Evolutionary conservation across 306 rosid genomes (phyloP).

Genomic region (Vigna radiata): DNA sequence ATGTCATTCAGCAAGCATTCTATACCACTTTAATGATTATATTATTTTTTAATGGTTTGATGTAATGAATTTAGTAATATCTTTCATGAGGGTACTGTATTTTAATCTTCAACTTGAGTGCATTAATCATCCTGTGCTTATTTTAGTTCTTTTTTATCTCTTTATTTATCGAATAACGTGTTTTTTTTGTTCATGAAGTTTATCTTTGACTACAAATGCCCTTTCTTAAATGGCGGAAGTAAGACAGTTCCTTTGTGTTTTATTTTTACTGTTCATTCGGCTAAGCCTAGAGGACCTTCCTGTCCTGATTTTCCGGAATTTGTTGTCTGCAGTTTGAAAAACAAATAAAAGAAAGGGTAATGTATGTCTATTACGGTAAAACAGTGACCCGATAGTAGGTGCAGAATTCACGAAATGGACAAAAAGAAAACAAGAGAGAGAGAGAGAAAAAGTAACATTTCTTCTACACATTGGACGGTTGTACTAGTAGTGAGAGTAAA

Average conservation of each 20-base stretch:
- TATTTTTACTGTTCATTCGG: background rate
- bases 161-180: background rate
- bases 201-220: background rate
- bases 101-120: background rate
- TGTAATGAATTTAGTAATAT: background rate
- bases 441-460: background rate
- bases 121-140: background rate
- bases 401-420: slow-evolving; percentile 15
- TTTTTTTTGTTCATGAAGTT: background rate
- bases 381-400: slow-evolving; percentile 27
- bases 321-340: slow-evolving; percentile 24
- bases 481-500: slow-evolving; percentile 22
- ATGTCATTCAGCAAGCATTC: background rate
- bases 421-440: background rate
- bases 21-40: background rate
- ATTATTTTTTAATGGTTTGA: background rate
- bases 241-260: background rate
- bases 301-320: slow-evolving; percentile 39
- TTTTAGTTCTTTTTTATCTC: background rate
- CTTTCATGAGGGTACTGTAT: background rate
- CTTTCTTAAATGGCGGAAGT: background rate
- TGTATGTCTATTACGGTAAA: slow-evolving; percentile 2
- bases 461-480: background rate
- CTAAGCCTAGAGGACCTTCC: slow-evolving; percentile 6
- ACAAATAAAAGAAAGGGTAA: background rate